phyloP scores from a whole-genome alignment of 805 yeast species.

The Blastobotrys americana region DNA sequence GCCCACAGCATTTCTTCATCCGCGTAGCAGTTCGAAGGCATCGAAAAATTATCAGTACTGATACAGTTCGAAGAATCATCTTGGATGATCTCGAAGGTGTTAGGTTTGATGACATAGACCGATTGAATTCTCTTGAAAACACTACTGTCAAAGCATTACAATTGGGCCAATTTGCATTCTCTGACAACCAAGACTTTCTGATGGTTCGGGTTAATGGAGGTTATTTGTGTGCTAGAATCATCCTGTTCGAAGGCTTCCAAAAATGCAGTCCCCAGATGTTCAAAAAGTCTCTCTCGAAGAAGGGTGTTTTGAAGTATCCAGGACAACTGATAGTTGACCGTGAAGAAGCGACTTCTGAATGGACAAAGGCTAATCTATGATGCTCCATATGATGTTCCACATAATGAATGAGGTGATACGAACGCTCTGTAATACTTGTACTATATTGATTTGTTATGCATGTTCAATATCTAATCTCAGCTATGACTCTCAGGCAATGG shows the following conservation, averaged over 20 bases:
- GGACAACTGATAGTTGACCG: slow-evolving; percentile 2
- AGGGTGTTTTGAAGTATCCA: background rate
- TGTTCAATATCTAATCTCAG: background rate
- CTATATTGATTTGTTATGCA: background rate
- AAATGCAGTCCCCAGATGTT: background rate
- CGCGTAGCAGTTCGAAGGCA: slow-evolving; percentile 5
- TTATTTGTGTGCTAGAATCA: background rate
- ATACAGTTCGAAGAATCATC: background rate
- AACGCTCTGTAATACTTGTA: too few species aligned
- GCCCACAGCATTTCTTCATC: slow-evolving; percentile 10
- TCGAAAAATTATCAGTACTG: background rate
- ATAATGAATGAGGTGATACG: too few species aligned
- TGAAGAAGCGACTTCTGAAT: slow-evolving; percentile 1
- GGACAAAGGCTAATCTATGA: background rate
- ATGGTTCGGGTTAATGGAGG: slow-evolving; percentile 8
- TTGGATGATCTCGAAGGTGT: slow-evolving; percentile 4
- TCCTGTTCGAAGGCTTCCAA: slow-evolving; percentile 9
- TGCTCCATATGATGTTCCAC: too few species aligned
- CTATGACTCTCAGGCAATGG: slow-evolving; percentile 10
- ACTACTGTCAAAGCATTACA: background rate
- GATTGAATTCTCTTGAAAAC: background rate
- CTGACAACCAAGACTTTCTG: background rate
- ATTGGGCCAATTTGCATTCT: slow-evolving; percentile 7
- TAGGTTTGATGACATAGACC: background rate
- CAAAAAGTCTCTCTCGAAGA: background rate